phyloP scores from a whole-genome alignment of 1,284 basidiomycete genomes.

The Austroboletus novae-zelandiae region DNA sequence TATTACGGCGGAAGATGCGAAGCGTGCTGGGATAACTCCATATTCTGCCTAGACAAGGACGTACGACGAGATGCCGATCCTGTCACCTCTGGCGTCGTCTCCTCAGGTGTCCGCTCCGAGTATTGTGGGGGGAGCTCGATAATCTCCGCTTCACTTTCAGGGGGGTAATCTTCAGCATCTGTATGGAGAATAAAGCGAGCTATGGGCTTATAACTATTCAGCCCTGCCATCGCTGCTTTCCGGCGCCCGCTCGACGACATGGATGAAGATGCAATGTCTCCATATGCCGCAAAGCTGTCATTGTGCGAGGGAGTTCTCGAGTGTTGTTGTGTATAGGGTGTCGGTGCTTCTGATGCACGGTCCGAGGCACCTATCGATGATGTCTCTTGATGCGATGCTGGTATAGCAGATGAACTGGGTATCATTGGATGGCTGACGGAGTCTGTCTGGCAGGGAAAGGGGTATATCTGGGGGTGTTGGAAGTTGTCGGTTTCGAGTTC shows the following conservation, averaged over 20 bases:
- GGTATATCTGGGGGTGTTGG: conserved; percentile 24
- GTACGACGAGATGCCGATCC: conserved; percentile 8
- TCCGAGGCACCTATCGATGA: conserved; percentile 7
- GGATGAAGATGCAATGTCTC: conserved; percentile 25
- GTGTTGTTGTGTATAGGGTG: conserved; percentile 26
- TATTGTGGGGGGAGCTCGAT: conserved; percentile 78
- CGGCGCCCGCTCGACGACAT: conserved; percentile 41
- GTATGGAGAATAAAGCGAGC: conserved; percentile 69
- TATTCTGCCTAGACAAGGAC: conserved; percentile 12
- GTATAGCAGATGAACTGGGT: conserved; percentile 1
- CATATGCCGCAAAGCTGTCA: conserved; percentile 18
- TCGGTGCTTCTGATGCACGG: conserved; percentile 3
- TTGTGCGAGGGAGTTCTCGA: conserved; percentile 22
- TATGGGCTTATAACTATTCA: conserved; percentile 38
- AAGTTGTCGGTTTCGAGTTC: conserved; percentile 29
- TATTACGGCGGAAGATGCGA: conserved; percentile 8
- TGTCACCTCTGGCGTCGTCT: conserved; percentile 13
- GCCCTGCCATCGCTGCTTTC: conserved; percentile 53
- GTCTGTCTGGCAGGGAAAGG: conserved; percentile 31
- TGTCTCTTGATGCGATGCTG: conserved; percentile 5
- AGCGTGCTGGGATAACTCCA: not conserved
- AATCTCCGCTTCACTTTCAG: conserved; percentile 50
- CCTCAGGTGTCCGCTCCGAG: conserved; percentile 43
- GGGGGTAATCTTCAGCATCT: conserved; percentile 56
- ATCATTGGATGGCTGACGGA: conserved; percentile 12